Evolutionary conservation across 768 basidiomycete genomes (phyloP).

Genomic region (Pleurotus cornucopiae): DNA sequence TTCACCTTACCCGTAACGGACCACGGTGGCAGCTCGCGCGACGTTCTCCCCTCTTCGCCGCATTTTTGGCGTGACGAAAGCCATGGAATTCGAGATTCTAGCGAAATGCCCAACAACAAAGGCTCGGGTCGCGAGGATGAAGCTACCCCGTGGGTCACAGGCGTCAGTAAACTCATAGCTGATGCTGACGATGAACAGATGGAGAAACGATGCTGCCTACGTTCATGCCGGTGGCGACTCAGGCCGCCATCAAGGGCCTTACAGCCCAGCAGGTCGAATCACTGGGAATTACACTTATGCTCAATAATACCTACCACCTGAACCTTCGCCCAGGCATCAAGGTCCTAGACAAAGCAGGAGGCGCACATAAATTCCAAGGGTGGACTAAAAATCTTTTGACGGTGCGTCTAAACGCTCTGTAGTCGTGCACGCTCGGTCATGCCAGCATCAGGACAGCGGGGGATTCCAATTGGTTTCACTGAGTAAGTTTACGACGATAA

Average conservation of each 20-base stretch:
- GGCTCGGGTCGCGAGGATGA: conserved; percentile 85
- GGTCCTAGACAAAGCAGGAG: conserved; percentile 70
- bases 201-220: conserved; percentile 81
- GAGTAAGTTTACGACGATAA: conserved; percentile 80
- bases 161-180: conserved; percentile 5
- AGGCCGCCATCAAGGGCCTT: conserved; percentile 89
- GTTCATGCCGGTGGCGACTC: conserved; percentile 93
- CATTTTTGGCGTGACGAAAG: conserved; percentile 13
- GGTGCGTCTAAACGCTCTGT: conserved; percentile 31
- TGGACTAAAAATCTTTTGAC: conserved; percentile 86
- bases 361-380: conserved; percentile 87
- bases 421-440: conserved; percentile 6
- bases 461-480: conserved; percentile 87
- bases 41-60: neutral
- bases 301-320: conserved; percentile 90
- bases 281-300: conserved; percentile 75
- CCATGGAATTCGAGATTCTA: conserved; percentile 80
- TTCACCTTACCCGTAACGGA: neutral
- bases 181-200: conserved; percentile 37
- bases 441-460: conserved; percentile 65
- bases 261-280: conserved; percentile 81
- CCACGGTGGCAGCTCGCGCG: neutral
- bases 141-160: conserved; percentile 60
- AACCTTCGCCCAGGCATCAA: conserved; percentile 81
- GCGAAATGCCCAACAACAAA: conserved; percentile 78